Evolutionary conservation across 148 eudicot genomes (phyloP).

Genomic region (Limonium bicolor): DNA sequence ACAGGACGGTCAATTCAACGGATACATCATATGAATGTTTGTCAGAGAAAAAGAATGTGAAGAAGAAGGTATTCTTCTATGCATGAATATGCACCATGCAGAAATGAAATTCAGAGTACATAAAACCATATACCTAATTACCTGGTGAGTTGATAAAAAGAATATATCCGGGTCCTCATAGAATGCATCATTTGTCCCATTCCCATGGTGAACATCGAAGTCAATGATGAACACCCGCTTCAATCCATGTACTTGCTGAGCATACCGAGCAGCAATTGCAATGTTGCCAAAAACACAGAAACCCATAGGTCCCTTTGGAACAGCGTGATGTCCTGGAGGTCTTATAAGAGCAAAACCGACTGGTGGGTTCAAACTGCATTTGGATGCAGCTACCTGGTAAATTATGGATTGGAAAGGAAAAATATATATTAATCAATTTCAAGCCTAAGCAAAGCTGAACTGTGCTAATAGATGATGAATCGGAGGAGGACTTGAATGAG

Average conservation of each 20-base stretch:
- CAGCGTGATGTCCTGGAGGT: constrained; percentile 97
- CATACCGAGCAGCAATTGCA: constrained; percentile 90
- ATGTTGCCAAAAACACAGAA: constrained; percentile 94
- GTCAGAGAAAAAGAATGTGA: too few relatives aligned
- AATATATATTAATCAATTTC: too few relatives aligned
- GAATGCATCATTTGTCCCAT: constrained; percentile 91
- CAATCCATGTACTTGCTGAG: constrained; percentile 70
- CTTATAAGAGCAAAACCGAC: constrained; percentile 77
- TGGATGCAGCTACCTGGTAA: constrained; percentile 71
- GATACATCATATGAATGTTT: too few relatives aligned
- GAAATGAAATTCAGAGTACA: not conserved
- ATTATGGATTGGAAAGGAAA: too few relatives aligned
- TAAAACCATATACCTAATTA: constrained; percentile 13
- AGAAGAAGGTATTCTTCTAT: too few relatives aligned
- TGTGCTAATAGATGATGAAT: too few relatives aligned
- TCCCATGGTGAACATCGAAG: constrained; percentile 96
- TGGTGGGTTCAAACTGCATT: constrained; percentile 37
- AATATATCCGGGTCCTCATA: constrained; percentile 86
- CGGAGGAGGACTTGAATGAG: too few relatives aligned
- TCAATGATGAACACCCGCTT: constrained; percentile 86
- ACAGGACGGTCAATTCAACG: too few relatives aligned
- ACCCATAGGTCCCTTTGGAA: constrained; percentile 95
- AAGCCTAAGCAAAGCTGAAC: too few relatives aligned
- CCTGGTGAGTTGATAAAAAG: constrained; percentile 93
- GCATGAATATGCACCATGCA: too few relatives aligned